Evolutionary conservation across 495 filamentous ascomycete species (phyloP).

Genomic region (Corynascus novoguineensis): DNA sequence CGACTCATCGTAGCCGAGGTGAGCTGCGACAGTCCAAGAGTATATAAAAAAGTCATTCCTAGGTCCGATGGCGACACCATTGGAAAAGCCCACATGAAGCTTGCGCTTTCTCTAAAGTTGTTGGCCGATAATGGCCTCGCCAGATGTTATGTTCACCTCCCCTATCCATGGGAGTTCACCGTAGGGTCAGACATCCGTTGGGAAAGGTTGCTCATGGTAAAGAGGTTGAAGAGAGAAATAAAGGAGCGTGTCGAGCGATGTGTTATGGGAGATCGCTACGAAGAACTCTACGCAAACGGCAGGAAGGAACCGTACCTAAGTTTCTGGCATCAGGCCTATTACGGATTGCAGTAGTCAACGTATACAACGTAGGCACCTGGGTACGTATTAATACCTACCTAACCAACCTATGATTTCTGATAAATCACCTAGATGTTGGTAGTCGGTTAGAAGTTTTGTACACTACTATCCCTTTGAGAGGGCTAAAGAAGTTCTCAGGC

Average conservation of each 20-base stretch:
- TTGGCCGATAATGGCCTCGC: background rate
- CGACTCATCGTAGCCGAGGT: background rate
- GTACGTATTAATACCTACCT: no score
- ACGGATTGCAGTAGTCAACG: no score
- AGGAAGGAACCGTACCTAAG: background rate
- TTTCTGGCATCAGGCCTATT: no score
- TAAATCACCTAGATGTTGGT: no score
- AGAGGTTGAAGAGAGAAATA: background rate
- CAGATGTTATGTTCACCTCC: background rate
- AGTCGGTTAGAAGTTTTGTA: no score
- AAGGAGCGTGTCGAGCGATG: background rate
- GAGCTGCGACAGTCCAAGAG: no score
- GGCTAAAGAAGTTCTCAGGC: no score
- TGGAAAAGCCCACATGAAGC: background rate
- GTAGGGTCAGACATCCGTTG: no score
- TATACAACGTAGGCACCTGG: no score
- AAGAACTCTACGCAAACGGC: background rate
- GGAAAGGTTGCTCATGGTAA: background rate
- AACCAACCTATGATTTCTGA: no score
- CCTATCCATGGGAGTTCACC: background rate
- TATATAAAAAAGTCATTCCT: background rate
- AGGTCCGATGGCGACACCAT: background rate
- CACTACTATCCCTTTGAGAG: no score
- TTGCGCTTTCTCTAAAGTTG: background rate
- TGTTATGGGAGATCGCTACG: conserved; percentile 3